Evolutionary conservation across 208 protist genomes (phyloP).

Genomic region (Trypanosoma congolense): DNA sequence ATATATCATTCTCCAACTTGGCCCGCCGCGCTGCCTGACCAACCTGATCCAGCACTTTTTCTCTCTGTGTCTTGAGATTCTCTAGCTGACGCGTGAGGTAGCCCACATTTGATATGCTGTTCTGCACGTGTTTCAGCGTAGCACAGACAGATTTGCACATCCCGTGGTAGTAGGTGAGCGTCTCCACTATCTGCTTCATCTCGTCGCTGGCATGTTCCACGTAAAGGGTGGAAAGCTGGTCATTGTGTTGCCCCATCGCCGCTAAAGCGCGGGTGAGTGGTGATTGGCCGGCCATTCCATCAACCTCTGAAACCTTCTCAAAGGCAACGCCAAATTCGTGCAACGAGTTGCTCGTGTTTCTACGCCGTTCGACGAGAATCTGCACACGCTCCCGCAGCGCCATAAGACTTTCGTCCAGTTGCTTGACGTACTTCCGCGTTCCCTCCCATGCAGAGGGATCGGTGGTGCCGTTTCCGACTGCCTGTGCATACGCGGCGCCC

Average conservation of each 20-base stretch:
- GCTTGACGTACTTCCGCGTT: slow-evolving; percentile 30
- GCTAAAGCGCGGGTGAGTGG: slow-evolving; percentile 45
- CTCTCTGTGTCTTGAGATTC: slow-evolving; percentile 22
- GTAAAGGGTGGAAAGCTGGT: slow-evolving; percentile 47
- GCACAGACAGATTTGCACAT: slow-evolving; percentile 73
- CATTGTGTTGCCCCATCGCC: slow-evolving; percentile 51
- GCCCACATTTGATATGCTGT: slow-evolving; percentile 27
- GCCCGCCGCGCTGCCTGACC: slow-evolving; percentile 24
- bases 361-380: slow-evolving; percentile 32
- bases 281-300: slow-evolving; percentile 33
- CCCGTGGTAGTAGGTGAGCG: slow-evolving; percentile 76
- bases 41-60: slow-evolving; percentile 22
- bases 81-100: slow-evolving; percentile 16
- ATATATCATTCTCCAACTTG: slow-evolving; percentile 24
- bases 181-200: slow-evolving; percentile 68
- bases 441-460: slow-evolving; percentile 25
- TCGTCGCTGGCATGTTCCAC: slow-evolving; percentile 61
- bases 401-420: slow-evolving; percentile 38
- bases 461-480: slow-evolving; percentile 12
- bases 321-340: slow-evolving; percentile 51
- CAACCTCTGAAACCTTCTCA: slow-evolving; percentile 36
- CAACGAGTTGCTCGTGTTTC: slow-evolving; percentile 31
- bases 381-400: slow-evolving; percentile 38
- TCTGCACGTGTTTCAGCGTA: slow-evolving; percentile 48
- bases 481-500: slow-evolving; percentile 7